phyloP scores from a whole-genome alignment of 371 early-diverging fungal species.

The Mucor circinelloides region DNA sequence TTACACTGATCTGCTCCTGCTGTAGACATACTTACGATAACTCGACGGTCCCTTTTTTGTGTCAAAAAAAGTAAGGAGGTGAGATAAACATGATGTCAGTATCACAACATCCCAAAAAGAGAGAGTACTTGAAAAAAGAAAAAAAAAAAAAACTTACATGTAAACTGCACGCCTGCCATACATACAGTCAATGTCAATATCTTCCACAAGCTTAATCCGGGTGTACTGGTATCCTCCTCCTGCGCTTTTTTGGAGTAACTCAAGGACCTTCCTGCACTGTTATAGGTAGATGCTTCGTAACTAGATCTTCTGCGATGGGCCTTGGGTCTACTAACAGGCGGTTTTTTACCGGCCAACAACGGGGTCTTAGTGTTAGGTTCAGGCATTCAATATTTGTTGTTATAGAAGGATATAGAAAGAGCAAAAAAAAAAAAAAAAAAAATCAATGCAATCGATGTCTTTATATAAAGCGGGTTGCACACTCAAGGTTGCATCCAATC shows the following conservation, averaged over 20 bases:
- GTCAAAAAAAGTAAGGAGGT: not conserved
- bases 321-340: constrained; percentile 31
- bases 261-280: constrained; percentile 17
- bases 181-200: constrained; percentile 43
- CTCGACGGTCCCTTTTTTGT: constrained; percentile 53
- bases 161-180: constrained; percentile 63
- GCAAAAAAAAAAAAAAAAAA: not conserved
- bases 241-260: constrained; percentile 16
- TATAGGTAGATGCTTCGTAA: constrained; percentile 31
- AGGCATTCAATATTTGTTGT: constrained; percentile 13
- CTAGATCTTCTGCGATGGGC: constrained; percentile 23
- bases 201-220: constrained; percentile 26
- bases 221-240: constrained; percentile 10
- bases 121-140: not conserved
- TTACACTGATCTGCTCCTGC: not conserved
- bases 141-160: constrained; percentile 42
- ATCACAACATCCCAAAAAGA: not conserved
- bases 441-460: not conserved
- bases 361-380: constrained; percentile 26
- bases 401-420: constrained; percentile 2
- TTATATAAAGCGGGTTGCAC: not conserved
- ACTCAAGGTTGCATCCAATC: not conserved
- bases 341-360: constrained; percentile 20
- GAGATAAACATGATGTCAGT: constrained; percentile 18
- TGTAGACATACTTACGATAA: constrained; percentile 42